A percentile compares a stretch with the other conserved stretches of the same genome.
Conservation (phyloP, 371 early-diverging fungal genomes). For the Dichotomocladium elegans region DNA sequence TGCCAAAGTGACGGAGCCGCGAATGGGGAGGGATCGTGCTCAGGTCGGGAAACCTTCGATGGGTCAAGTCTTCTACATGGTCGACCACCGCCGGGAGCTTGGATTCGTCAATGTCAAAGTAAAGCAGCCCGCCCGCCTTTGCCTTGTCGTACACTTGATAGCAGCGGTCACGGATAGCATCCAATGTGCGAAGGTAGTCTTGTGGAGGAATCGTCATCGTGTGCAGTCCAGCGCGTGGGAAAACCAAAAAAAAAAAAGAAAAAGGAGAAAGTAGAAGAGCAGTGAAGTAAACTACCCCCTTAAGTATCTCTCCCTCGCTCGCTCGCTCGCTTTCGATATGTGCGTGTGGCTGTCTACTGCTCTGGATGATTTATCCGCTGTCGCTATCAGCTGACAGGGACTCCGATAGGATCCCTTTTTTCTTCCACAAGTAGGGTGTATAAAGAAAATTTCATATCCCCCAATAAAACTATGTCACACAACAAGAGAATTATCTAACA, state of each 20-base stretch:
- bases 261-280: not conserved
- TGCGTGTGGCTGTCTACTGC: too few relatives aligned
- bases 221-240: not conserved
- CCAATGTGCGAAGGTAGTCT: constrained; percentile 68
- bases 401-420: too few relatives aligned
- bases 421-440: too few relatives aligned
- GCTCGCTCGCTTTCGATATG: too few relatives aligned
- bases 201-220: constrained; percentile 33
- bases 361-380: not conserved
- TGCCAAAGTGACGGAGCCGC: constrained; percentile 82
- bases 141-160: constrained; percentile 61
- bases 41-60: constrained; percentile 65
- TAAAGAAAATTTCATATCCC: too few relatives aligned
- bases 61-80: constrained; percentile 62
- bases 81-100: constrained; percentile 65
- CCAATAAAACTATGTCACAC: too few relatives aligned
- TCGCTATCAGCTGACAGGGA: not conserved
- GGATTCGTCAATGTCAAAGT: constrained; percentile 67
- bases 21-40: constrained; percentile 82
- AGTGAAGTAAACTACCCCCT: too few relatives aligned
- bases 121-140: constrained; percentile 38
- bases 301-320: too few relatives aligned
- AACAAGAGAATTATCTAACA: too few relatives aligned
- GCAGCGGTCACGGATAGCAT: constrained; percentile 77
- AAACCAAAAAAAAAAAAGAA: not conserved